Percentiles rank a stretch among this genome's conserved stretches.
These are phyloP conservation scores for Phyllosticta citribraziliensis DNA, from an alignment of 2,329 filamentous ascomycete species.

Conservation along the genomic window DNA sequence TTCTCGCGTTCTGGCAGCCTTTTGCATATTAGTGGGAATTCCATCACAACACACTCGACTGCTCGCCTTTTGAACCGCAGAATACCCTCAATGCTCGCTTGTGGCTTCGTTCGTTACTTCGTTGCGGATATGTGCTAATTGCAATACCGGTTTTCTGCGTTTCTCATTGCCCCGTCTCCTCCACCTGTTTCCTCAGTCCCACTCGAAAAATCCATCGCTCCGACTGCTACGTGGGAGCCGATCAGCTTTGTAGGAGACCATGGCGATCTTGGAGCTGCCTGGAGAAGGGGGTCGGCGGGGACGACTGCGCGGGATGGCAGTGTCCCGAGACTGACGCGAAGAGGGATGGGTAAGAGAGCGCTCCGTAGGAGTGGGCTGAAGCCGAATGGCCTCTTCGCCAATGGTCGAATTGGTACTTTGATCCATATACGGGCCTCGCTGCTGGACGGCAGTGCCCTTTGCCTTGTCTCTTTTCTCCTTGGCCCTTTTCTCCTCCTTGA, in stretches of 20 bases:
- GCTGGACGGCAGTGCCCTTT: too few relatives aligned
- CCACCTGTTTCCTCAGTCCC: not conserved
- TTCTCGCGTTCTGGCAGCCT: slow-evolving; percentile 2
- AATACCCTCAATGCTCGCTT: not conserved
- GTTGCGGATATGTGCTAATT: not conserved
- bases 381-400: not conserved
- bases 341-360: not conserved
- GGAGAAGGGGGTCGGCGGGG: not conserved
- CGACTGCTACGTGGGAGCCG: not conserved
- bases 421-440: too few relatives aligned
- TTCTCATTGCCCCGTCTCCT: not conserved
- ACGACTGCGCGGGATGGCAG: not conserved
- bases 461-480: too few relatives aligned
- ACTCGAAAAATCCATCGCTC: not conserved
- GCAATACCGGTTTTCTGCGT: not conserved
- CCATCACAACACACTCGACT: not conserved
- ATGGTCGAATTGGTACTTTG: not conserved
- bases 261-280: not conserved
- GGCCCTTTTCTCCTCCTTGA: not conserved
- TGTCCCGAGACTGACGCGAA: not conserved
- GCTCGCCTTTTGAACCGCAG: not conserved
- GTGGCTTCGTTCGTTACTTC: not conserved
- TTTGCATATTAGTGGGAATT: not conserved
- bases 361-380: not conserved
- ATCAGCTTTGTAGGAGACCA: not conserved